phyloP scores from a whole-genome alignment of 1,139 yeast species.

The Candida gigantensis region DNA sequence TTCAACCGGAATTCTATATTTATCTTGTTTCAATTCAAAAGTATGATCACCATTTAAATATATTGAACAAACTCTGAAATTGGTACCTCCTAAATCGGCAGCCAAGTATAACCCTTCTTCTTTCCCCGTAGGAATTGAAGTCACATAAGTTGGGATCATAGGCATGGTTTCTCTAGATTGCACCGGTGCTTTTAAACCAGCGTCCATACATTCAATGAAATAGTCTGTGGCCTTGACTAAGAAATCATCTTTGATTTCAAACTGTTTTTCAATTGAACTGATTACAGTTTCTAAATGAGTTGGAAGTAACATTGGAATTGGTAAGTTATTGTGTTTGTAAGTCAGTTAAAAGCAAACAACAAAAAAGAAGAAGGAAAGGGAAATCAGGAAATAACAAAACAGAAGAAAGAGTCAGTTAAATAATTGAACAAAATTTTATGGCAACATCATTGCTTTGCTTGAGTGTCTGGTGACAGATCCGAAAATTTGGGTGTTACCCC shows the following conservation, averaged over 20 bases:
- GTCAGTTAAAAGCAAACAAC: background rate
- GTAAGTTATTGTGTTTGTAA: background rate
- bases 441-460: no score
- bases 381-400: no score
- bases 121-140: constrained; percentile 75
- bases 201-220: constrained; percentile 62
- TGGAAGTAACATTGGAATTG: constrained; percentile 13
- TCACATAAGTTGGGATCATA: constrained; percentile 87
- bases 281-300: constrained; percentile 32
- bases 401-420: no score
- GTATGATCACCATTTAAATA: constrained; percentile 78
- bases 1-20: constrained; percentile 71
- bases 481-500: no score
- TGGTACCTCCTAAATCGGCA: constrained; percentile 87
- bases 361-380: constrained; percentile 1
- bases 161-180: constrained; percentile 61
- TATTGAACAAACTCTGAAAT: constrained; percentile 87
- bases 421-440: no score
- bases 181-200: constrained; percentile 49
- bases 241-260: constrained; percentile 52
- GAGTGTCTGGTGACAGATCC: no score
- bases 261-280: constrained; percentile 54
- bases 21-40: constrained; percentile 68
- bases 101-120: constrained; percentile 80
- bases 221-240: constrained; percentile 61